phyloP scores from a whole-genome alignment of 345 rosid species.

The Excoecaria cochinchinensis region DNA sequence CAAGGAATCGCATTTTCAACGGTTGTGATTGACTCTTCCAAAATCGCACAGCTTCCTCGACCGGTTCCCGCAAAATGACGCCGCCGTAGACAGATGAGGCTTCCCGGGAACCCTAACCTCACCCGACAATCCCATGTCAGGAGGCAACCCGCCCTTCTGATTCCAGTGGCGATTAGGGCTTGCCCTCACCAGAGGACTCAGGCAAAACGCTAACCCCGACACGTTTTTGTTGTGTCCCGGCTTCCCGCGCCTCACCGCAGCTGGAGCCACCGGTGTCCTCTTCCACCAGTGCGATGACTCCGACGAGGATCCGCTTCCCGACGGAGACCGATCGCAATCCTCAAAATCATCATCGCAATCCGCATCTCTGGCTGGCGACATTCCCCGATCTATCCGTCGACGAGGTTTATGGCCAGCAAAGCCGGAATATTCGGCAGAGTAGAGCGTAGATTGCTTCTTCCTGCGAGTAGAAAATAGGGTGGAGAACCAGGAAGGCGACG shows the following conservation, averaged over 20 bases:
- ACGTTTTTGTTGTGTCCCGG: conserved; percentile 34
- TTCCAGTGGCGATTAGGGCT: conserved; percentile 72
- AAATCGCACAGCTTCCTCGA: conserved; percentile 90
- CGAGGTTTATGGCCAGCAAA: conserved; percentile 29
- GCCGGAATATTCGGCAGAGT: conserved; percentile 34
- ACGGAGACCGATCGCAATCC: conserved; percentile 34
- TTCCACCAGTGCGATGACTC: conserved; percentile 42
- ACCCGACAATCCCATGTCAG: conserved; percentile 49
- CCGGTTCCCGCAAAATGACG: conserved; percentile 67
- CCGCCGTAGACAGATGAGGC: conserved; percentile 70
- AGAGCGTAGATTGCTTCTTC: conserved; percentile 39
- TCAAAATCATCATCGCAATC: conserved; percentile 39
- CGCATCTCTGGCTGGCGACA: conserved; percentile 62
- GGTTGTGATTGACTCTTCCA: conserved; percentile 68
- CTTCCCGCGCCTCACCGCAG: conserved; percentile 37
- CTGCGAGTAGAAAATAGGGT: conserved; percentile 38
- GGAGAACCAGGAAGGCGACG: conserved; percentile 59
- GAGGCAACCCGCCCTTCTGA: conserved; percentile 47
- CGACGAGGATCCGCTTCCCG: conserved; percentile 37
- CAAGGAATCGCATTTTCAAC: conserved; percentile 34
- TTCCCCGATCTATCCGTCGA: conserved; percentile 55
- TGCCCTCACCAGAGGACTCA: conserved; percentile 87
- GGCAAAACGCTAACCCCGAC: conserved; percentile 68
- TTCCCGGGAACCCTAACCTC: conserved; percentile 51
- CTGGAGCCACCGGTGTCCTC: conserved; percentile 38